Percentiles rank a stretch among this genome's conserved stretches.
Evolutionary conservation across 2,329 filamentous ascomycete species (phyloP).

Genomic region (Beauveria rudraprayagi): DNA sequence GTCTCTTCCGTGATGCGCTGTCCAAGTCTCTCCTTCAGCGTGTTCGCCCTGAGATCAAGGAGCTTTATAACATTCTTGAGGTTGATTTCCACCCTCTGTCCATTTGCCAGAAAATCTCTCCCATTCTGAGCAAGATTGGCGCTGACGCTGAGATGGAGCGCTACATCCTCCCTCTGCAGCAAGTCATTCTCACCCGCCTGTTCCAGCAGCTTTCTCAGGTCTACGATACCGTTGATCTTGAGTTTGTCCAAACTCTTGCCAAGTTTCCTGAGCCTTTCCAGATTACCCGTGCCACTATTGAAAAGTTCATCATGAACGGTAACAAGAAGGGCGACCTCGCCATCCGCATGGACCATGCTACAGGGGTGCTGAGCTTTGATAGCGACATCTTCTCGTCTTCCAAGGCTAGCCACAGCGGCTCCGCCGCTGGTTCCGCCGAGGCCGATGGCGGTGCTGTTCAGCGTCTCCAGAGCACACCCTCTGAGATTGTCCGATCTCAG

Average conservation of each 20-base stretch:
- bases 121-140: constrained; percentile 88
- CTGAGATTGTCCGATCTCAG: constrained; percentile 94
- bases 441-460: constrained; percentile 78
- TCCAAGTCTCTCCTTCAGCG: constrained; percentile 92
- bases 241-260: constrained; percentile 87
- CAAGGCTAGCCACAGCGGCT: constrained; percentile 82
- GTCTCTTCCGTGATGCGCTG: constrained; percentile 90
- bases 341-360: constrained; percentile 92
- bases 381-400: constrained; percentile 96
- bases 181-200: constrained; percentile 94
- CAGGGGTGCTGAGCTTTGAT: constrained; percentile 92
- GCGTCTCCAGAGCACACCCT: constrained; percentile 92
- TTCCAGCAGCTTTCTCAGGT: constrained; percentile 99
- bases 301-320: constrained; percentile 99
- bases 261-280: constrained; percentile 96
- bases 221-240: constrained; percentile 93
- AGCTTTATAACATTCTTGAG: constrained; percentile 97
- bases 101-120: constrained; percentile 98
- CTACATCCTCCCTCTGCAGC: constrained; percentile 90
- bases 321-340: constrained; percentile 99
- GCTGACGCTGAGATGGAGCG: constrained; percentile 93
- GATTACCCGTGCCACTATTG: constrained; percentile 80
- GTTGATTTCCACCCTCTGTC: constrained; percentile 98
- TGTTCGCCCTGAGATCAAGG: constrained; percentile 86
- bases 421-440: constrained; percentile 79